phyloP scores from a whole-genome alignment of 352 stramenopile genomes.

The Phytopythium chamaehyphon region DNA sequence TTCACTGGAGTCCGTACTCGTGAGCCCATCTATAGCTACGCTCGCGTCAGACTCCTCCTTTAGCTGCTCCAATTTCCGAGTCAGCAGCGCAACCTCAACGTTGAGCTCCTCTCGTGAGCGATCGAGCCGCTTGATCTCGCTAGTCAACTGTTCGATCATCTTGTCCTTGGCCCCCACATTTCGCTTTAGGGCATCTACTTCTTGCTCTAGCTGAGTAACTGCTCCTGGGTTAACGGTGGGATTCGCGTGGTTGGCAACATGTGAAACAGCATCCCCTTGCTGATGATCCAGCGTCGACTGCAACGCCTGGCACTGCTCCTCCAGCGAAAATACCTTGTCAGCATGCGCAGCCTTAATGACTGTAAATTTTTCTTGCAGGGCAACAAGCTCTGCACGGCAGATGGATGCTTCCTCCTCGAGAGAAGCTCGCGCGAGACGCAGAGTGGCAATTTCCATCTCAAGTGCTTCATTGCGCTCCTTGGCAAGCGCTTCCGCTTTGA shows the following conservation, averaged over 20 bases:
- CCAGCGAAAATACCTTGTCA: constrained; percentile 34
- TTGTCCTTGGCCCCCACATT: not conserved
- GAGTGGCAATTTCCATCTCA: constrained; percentile 17
- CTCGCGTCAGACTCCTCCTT: not conserved
- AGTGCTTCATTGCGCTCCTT: constrained; percentile 5
- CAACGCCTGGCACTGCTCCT: constrained; percentile 25
- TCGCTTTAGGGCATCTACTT: not conserved
- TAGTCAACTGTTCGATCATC: not conserved
- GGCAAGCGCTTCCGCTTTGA: not conserved
- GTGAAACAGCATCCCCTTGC: not conserved
- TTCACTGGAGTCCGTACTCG: too few species aligned
- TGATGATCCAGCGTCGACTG: constrained; percentile 15
- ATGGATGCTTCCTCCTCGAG: constrained; percentile 22
- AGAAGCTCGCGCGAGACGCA: constrained; percentile 15
- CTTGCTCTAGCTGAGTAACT: not conserved
- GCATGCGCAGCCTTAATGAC: constrained; percentile 35
- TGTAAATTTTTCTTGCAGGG: constrained; percentile 26
- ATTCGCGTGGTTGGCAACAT: not conserved
- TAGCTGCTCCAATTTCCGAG: not conserved
- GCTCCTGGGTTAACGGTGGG: not conserved
- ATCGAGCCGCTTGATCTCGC: not conserved
- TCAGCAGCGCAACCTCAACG: constrained; percentile 1
- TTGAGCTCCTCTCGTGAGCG: constrained; percentile 3
- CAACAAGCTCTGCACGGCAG: constrained; percentile 13
- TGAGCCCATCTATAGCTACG: not conserved